These are phyloP conservation scores for Croton laevigatus DNA, from an alignment of 441 rosid species.

Conservation along the genomic window DNA sequence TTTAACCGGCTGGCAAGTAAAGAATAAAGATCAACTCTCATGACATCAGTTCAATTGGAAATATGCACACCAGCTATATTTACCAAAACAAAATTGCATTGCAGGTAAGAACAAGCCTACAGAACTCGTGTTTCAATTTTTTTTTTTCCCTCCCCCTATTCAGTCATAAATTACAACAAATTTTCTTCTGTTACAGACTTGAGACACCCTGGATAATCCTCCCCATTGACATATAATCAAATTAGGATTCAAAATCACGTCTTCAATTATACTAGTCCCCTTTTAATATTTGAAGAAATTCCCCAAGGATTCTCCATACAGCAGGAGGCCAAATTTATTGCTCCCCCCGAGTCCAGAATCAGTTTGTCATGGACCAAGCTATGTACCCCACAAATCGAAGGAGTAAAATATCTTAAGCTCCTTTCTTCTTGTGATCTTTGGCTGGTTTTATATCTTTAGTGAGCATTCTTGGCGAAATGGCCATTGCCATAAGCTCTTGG, in stretches of 20 bases:
- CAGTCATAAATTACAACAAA: not conserved
- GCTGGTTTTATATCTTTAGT: constrained; percentile 51
- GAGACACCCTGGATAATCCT: not conserved
- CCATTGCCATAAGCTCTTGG: constrained; percentile 99
- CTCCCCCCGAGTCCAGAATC: too few relatives aligned
- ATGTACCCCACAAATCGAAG: not conserved
- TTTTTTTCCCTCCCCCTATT: too few relatives aligned
- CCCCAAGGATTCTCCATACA: not conserved
- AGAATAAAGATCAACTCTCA: not conserved
- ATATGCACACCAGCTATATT: not conserved
- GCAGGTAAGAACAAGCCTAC: too few relatives aligned
- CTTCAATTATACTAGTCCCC: too few relatives aligned
- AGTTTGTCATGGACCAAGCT: not conserved
- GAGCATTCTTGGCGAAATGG: constrained; percentile 94
- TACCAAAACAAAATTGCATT: constrained; percentile 6
- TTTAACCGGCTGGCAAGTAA: too few relatives aligned
- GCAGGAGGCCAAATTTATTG: not conserved
- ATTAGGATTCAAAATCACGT: not conserved
- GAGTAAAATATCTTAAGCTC: constrained; percentile 30
- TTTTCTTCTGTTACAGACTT: not conserved
- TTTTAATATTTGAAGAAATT: too few relatives aligned
- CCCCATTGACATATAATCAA: not conserved
- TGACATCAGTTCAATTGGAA: not conserved
- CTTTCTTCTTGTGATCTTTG: constrained; percentile 61
- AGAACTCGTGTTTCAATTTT: not conserved